These are phyloP conservation scores for Protomyces inouyei DNA, from an alignment of 1,139 yeast genomes.

Conservation along the genomic window DNA sequence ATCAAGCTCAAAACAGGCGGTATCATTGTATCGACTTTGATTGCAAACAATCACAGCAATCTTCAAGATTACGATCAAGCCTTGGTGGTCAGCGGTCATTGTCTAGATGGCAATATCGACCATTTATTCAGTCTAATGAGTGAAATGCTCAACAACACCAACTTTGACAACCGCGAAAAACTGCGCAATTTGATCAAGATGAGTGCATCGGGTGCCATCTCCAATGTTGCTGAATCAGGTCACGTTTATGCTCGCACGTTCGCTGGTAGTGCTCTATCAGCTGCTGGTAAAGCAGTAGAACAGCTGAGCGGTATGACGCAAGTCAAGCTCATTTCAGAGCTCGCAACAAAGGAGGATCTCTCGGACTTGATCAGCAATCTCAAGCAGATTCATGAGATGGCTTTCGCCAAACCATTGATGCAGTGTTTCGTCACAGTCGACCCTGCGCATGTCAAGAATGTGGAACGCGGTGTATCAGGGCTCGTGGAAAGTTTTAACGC, in stretches of 20 bases:
- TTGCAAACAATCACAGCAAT: slow-evolving; percentile 53
- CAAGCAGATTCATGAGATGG: slow-evolving; percentile 49
- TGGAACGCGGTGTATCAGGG: slow-evolving; percentile 40
- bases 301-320: slow-evolving; percentile 68
- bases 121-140: slow-evolving; percentile 62
- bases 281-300: slow-evolving; percentile 59
- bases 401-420: slow-evolving; percentile 45
- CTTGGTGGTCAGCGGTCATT: slow-evolving; percentile 61
- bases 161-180: slow-evolving; percentile 65
- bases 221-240: slow-evolving; percentile 82
- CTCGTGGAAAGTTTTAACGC: slow-evolving; percentile 8
- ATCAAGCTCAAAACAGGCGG: slow-evolving; percentile 87
- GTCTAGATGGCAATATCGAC: slow-evolving; percentile 60
- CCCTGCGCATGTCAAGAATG: slow-evolving; percentile 47
- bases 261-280: slow-evolving; percentile 61
- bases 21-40: slow-evolving; percentile 54
- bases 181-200: slow-evolving; percentile 67
- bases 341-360: slow-evolving; percentile 56
- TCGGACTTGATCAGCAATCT: slow-evolving; percentile 39
- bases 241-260: slow-evolving; percentile 73
- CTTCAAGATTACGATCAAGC: slow-evolving; percentile 47
- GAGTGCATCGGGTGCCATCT: slow-evolving; percentile 53
- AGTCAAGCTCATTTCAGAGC: slow-evolving; percentile 59
- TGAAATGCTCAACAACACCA: slow-evolving; percentile 64
- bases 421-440: slow-evolving; percentile 51